A percentile compares a stretch with the other conserved stretches of the same genome.
These are phyloP conservation scores for Melanopsichium pennsylvanicum DNA, from an alignment of 1,284 basidiomycete species.

Conservation along the genomic window DNA sequence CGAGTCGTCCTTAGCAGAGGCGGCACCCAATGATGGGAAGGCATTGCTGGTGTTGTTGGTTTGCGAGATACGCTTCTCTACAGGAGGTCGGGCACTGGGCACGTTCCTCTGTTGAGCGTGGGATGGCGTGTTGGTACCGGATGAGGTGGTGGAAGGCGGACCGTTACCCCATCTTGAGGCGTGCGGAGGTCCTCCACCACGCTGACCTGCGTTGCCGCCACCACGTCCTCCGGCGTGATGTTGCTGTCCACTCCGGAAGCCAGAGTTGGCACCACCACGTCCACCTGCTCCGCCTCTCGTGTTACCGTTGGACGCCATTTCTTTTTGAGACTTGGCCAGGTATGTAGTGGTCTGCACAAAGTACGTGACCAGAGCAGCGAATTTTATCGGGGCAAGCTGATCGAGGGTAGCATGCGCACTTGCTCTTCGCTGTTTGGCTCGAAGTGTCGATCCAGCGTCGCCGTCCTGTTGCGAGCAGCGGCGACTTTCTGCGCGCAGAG, in stretches of 20 bases:
- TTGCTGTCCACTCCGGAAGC: constrained; percentile 21
- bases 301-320: constrained; percentile 39
- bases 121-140: constrained; percentile 12
- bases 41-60: constrained; percentile 18
- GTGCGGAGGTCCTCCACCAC: constrained; percentile 27
- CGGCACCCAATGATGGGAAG: constrained; percentile 31
- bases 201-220: constrained; percentile 18
- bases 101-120: constrained; percentile 14
- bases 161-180: constrained; percentile 36
- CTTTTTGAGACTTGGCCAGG: background rate
- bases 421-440: too few relatives aligned
- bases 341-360: too few relatives aligned
- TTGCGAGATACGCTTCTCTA: too few relatives aligned
- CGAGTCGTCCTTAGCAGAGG: constrained; percentile 16
- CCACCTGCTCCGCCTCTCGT: constrained; percentile 18
- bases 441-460: too few relatives aligned
- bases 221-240: constrained; percentile 22
- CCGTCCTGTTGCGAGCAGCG: too few relatives aligned
- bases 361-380: too few relatives aligned
- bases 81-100: constrained; percentile 1
- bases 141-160: constrained; percentile 16
- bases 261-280: constrained; percentile 18
- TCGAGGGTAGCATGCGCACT: background rate
- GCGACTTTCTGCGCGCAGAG: background rate
- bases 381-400: too few relatives aligned